These are phyloP conservation scores for Aspergillus ustus DNA, from an alignment of 2,329 filamentous ascomycete genomes.

Conservation along the genomic window DNA sequence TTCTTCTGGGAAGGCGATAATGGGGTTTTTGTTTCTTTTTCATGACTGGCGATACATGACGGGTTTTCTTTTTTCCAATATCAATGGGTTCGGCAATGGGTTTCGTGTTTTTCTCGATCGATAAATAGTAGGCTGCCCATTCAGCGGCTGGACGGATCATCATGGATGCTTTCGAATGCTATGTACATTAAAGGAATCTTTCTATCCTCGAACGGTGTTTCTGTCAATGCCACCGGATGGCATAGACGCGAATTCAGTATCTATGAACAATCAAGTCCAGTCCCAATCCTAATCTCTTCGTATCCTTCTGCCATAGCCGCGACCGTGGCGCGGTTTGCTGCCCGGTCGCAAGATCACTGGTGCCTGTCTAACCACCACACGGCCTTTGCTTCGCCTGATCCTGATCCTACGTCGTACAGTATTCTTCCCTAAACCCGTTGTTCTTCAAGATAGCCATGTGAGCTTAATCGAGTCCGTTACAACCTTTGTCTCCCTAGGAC, in stretches of 20 bases:
- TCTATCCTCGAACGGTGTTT: constrained; percentile 33
- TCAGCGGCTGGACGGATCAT: constrained; percentile 35
- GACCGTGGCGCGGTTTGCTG: neutral
- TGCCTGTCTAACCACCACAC: neutral
- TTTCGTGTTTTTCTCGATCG: constrained; percentile 38
- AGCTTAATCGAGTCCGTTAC: neutral
- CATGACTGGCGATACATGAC: constrained; percentile 51
- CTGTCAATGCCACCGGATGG: constrained; percentile 38
- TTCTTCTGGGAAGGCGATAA: constrained; percentile 47
- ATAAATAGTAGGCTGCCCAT: constrained; percentile 38
- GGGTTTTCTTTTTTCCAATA: constrained; percentile 45
- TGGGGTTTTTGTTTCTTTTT: constrained; percentile 44
- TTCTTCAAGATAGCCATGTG: neutral
- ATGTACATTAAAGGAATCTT: constrained; percentile 41
- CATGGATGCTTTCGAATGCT: constrained; percentile 32
- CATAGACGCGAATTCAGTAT: constrained; percentile 41
- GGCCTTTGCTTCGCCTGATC: neutral
- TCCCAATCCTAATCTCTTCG: constrained; percentile 5
- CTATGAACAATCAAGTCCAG: constrained; percentile 30
- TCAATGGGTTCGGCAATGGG: constrained; percentile 38
- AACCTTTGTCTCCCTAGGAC: neutral
- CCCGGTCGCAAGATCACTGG: too few relatives aligned
- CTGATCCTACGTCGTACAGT: neutral
- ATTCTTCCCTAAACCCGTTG: neutral
- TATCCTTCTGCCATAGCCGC: neutral